A percentile compares a stretch with the other conserved stretches of the same genome.
These are phyloP conservation scores for Pseudogymnoascus sp. DNA, from an alignment of 2,329 filamentous ascomycete genomes.

Conservation along the genomic window DNA sequence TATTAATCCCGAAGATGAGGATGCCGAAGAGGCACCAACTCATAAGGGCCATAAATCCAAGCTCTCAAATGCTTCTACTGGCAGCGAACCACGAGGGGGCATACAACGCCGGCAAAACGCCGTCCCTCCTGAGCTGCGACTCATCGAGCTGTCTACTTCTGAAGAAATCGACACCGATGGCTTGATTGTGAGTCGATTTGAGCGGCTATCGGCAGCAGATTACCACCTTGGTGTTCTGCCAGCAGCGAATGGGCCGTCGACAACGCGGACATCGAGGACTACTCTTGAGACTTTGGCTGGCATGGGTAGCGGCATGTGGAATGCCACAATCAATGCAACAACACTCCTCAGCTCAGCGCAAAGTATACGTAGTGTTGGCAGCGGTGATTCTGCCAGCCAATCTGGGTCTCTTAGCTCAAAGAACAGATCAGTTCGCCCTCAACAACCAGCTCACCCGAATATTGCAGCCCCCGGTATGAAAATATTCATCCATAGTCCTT, in stretches of 20 bases:
- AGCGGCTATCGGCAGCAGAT: conserved; percentile 76
- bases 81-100: conserved; percentile 54
- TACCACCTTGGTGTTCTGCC: conserved; percentile 85
- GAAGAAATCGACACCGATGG: conserved; percentile 81
- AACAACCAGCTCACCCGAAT: conserved; percentile 21
- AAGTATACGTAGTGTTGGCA: conserved; percentile 57
- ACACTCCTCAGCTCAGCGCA: conserved; percentile 80
- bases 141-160: conserved; percentile 79
- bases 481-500: conserved; percentile 92
- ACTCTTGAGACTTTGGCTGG: conserved; percentile 69
- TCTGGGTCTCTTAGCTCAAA: conserved; percentile 37
- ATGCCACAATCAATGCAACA: conserved; percentile 79
- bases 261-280: conserved; percentile 53
- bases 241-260: conserved; percentile 58
- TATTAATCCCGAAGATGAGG: conserved; percentile 61
- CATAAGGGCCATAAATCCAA: conserved; percentile 32
- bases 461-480: conserved; percentile 50
- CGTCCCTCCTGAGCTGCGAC: conserved; percentile 75
- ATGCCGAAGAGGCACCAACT: conserved; percentile 29
- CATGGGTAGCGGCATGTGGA: conserved; percentile 72
- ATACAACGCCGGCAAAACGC: conserved; percentile 67
- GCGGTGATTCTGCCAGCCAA: conserved; percentile 44
- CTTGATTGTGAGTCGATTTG: conserved; percentile 76
- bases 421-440: conserved; percentile 23
- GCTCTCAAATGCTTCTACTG: conserved; percentile 38